Percentiles rank a stretch among this genome's conserved stretches.
phyloP scores from a whole-genome alignment of 1,284 basidiomycete genomes.

The Irpex lacteus region DNA sequence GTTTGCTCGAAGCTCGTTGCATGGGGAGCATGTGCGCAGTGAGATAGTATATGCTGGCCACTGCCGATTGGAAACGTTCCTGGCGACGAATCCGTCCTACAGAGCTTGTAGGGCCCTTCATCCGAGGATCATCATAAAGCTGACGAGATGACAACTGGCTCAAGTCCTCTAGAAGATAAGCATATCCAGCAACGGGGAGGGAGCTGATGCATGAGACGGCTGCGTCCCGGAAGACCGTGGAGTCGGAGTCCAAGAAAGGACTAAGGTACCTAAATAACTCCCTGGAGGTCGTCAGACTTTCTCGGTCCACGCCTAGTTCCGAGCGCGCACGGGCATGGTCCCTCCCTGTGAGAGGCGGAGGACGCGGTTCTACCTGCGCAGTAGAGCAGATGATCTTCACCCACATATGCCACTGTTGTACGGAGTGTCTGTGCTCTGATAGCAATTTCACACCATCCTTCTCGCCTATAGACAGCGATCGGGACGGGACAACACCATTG shows the following conservation, averaged over 20 bases:
- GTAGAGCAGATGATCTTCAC: slow-evolving; percentile 82
- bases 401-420: slow-evolving; percentile 90
- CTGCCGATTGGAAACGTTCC: slow-evolving; percentile 82
- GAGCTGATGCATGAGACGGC: slow-evolving; percentile 88
- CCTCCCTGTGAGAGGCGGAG: slow-evolving; percentile 48
- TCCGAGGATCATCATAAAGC: slow-evolving; percentile 74
- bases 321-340: slow-evolving; percentile 75
- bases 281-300: slow-evolving; percentile 75
- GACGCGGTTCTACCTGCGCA: slow-evolving; percentile 62
- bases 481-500: slow-evolving; percentile 41
- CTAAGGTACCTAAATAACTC: slow-evolving; percentile 85
- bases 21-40: slow-evolving; percentile 79
- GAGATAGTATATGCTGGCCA: slow-evolving; percentile 88
- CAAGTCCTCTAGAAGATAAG: slow-evolving; percentile 82
- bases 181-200: slow-evolving; percentile 76
- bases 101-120: slow-evolving; percentile 43
- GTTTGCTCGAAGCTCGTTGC: slow-evolving; percentile 67
- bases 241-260: slow-evolving; percentile 85
- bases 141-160: slow-evolving; percentile 78
- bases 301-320: slow-evolving; percentile 69
- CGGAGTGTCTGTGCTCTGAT: slow-evolving; percentile 60
- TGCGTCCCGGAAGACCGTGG: slow-evolving; percentile 79
- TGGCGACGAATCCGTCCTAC: slow-evolving; percentile 67
- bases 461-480: slow-evolving; percentile 37
- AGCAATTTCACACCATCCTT: slow-evolving; percentile 51